Base-by-base conservation (phyloP, 768 basidiomycete species). In the Leccinum subgranulosum region DNA sequence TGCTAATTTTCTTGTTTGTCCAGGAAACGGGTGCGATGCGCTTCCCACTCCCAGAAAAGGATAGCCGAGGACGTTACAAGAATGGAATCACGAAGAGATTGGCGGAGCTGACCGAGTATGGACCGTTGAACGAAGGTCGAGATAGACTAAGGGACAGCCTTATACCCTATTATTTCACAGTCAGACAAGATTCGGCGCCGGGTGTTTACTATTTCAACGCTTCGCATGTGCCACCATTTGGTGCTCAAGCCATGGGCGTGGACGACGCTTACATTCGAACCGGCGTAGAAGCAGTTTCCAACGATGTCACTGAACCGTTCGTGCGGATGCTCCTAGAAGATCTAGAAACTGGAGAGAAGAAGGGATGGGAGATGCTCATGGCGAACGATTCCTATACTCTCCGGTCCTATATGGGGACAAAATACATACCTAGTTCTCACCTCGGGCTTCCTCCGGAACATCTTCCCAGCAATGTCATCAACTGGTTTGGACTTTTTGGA, bases 11-110 rank as follows among this genome's bases (percentile, higher is more conserved):
- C 28, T 39, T 39, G 36, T n/a, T 39, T 39, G 17, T 15, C 6
- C 27, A 60, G 60, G 75, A 77, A 57, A 66, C 69, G n/a, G 78
- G 77, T 0, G 77, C 77, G 8, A 77, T 78, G 76, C 70, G 75
- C 8, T 79, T 64, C 53, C 69, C 67, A 11, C 15, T 64, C 17
- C 66, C 66, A 5, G 49, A 45, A 48, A 64, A 67, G 52, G 54
- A 64, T 29, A 14, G 8, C 10, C 23, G 28, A n/a, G 64, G 59
- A 48, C 41, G 14, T 3, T 67, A 58, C n/a, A 54, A 68, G n/a
- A 64, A 62, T 46, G 59, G 62, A 6, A 49, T 66, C 41, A 77
- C 75, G 74, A 68, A 62, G 31, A 64, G 73, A 34, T 39, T 71
- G 8, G 73, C 70, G 49, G 53, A 72, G 25, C 63, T 76, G 27